These are phyloP conservation scores for Xerophyta viscosa DNA, from an alignment of 106 monocot genomes.

Conservation along the genomic window DNA sequence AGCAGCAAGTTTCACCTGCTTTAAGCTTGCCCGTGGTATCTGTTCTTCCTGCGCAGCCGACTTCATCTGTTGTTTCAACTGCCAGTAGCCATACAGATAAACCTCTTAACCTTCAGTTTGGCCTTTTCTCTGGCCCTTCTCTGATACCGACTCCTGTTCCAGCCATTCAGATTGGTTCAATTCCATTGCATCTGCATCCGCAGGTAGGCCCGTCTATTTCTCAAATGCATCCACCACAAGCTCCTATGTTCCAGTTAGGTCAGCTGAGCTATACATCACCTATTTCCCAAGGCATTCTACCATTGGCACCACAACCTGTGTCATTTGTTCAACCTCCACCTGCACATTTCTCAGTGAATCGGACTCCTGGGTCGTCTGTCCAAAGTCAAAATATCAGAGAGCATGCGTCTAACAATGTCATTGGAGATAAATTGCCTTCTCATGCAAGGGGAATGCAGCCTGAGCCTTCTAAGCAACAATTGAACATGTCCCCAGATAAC, in stretches of 20 bases:
- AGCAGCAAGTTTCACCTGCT: conserved; percentile 5
- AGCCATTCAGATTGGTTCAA: conserved; percentile 95
- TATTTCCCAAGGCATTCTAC: conserved; percentile 46
- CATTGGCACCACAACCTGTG: conserved; percentile 41
- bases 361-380: conserved; percentile 21
- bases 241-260: conserved; percentile 73
- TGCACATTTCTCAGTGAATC: conserved; percentile 25
- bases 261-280: conserved; percentile 51
- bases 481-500: conserved; percentile 7
- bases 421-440: conserved; percentile 5
- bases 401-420: conserved; percentile 21
- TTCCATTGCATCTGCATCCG: conserved; percentile 77
- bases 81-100: conserved; percentile 35
- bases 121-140: conserved; percentile 87
- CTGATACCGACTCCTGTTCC: conserved; percentile 91
- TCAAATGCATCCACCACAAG: conserved; percentile 50
- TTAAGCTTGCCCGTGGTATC: conserved; percentile 16
- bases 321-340: conserved; percentile 44
- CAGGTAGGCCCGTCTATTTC: conserved; percentile 43
- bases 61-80: conserved; percentile 19
- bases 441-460: conserved; percentile 9
- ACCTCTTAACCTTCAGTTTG: conserved; percentile 78
- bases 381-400: conserved; percentile 21
- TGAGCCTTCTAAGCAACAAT: conserved; percentile 1
- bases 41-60: conserved; percentile 15